These are phyloP conservation scores for Fusarium hostae DNA, from an alignment of 2,329 filamentous ascomycete species.

Conservation along the genomic window DNA sequence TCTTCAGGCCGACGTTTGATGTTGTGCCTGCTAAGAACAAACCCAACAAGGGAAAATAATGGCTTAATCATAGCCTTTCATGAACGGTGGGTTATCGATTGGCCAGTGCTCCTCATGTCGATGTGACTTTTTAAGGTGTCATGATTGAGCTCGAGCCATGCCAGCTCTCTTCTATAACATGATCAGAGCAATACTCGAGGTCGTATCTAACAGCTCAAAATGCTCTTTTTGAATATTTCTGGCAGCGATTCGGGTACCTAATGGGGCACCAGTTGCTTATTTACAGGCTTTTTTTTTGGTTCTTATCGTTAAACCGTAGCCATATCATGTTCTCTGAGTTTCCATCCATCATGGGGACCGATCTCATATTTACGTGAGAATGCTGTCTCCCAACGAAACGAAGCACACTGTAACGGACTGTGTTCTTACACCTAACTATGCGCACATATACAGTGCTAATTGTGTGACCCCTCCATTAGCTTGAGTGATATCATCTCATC, in stretches of 20 bases:
- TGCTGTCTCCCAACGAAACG: conserved; percentile 16
- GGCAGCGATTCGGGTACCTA: too few relatives aligned
- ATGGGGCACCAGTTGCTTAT: neutral
- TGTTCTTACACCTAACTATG: neutral
- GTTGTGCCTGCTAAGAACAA: conserved; percentile 40
- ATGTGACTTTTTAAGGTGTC: neutral
- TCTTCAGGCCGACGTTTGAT: conserved; percentile 65
- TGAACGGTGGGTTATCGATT: conserved; percentile 3
- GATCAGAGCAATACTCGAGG: neutral
- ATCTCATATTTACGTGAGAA: conserved; percentile 16
- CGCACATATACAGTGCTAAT: conserved; percentile 36
- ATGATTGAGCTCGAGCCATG: conserved; percentile 10
- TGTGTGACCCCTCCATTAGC: conserved; percentile 43
- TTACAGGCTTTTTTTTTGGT: neutral
- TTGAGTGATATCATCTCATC: conserved; percentile 45
- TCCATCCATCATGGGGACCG: conserved; percentile 21
- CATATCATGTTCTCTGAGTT: neutral
- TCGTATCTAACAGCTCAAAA: neutral
- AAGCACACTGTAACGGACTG: conserved; percentile 20
- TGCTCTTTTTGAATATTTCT: neutral
- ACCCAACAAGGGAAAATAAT: conserved; percentile 24
- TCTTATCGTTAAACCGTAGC: too few relatives aligned
- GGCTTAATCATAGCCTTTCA: neutral
- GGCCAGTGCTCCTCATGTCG: neutral
- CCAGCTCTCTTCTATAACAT: neutral